These are phyloP conservation scores for Mycena kentingensis DNA, from an alignment of 768 basidiomycete genomes.

Conservation along the genomic window DNA sequence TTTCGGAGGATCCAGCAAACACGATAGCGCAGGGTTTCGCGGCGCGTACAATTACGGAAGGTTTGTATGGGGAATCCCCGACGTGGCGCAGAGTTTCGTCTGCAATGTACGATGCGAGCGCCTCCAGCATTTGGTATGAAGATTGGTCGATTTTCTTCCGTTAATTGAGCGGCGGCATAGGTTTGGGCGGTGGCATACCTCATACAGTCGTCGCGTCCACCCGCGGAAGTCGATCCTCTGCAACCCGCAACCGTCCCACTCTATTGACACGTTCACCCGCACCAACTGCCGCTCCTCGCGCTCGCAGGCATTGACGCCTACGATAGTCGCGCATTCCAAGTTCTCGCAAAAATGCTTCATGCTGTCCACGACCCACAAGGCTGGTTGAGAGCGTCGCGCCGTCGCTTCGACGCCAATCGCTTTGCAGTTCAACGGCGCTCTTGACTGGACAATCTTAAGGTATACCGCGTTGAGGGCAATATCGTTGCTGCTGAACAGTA, in stretches of 20 bases:
- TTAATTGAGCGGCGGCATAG: neutral
- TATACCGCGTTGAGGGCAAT: slow-evolving; percentile 33
- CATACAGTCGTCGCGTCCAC: slow-evolving; percentile 39
- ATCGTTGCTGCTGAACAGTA: slow-evolving; percentile 32
- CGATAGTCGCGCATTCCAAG: slow-evolving; percentile 53
- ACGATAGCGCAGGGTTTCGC: slow-evolving; percentile 74
- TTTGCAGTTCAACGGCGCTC: slow-evolving; percentile 55
- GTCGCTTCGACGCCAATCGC: slow-evolving; percentile 42
- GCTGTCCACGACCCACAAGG: slow-evolving; percentile 25
- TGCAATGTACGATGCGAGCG: slow-evolving; percentile 62
- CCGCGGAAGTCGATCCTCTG: slow-evolving; percentile 41
- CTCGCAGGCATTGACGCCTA: slow-evolving; percentile 73
- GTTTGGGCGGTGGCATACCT: slow-evolving; percentile 27
- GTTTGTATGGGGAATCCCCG: slow-evolving; percentile 14
- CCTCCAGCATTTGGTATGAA: slow-evolving; percentile 66
- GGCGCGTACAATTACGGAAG: slow-evolving; percentile 53
- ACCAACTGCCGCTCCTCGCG: slow-evolving; percentile 65
- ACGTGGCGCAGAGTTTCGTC: slow-evolving; percentile 41
- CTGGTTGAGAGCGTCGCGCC: slow-evolving; percentile 24
- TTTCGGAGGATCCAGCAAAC: slow-evolving; percentile 64
- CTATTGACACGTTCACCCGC: slow-evolving; percentile 42
- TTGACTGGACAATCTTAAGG: slow-evolving; percentile 49
- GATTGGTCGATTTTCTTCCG: slow-evolving; percentile 51
- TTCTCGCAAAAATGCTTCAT: slow-evolving; percentile 35
- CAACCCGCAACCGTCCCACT: slow-evolving; percentile 24